These are phyloP conservation scores for Sporothrix schenckii DNA, from an alignment of 2,329 filamentous ascomycete genomes.

Conservation along the genomic window DNA sequence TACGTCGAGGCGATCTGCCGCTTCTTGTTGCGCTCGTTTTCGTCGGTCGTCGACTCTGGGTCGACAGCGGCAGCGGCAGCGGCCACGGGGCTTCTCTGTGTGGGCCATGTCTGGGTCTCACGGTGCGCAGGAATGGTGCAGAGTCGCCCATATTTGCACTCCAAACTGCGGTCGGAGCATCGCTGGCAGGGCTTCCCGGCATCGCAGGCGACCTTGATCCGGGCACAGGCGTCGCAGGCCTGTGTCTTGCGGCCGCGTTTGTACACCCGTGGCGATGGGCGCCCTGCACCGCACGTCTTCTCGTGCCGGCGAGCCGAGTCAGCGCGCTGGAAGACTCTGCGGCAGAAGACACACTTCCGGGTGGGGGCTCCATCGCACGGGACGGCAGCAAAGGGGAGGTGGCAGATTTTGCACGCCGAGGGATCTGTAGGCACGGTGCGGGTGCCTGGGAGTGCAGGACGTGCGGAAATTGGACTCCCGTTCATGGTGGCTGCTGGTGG, in stretches of 20 bases:
- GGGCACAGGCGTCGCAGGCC: neutral
- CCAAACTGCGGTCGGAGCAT: neutral
- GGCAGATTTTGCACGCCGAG: neutral
- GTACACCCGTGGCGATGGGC: neutral
- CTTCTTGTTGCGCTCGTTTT: neutral
- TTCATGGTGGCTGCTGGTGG: neutral
- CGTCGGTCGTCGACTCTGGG: neutral
- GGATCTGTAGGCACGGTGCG: neutral
- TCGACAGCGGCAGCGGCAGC: too few relatives aligned
- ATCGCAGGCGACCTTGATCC: slow-evolving; percentile 11
- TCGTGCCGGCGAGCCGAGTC: neutral
- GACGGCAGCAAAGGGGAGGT: neutral
- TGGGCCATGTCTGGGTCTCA: neutral
- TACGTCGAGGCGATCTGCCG: neutral
- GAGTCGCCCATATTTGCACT: neutral
- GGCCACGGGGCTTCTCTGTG: too few relatives aligned
- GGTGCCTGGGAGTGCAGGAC: neutral
- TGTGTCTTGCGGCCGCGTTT: neutral
- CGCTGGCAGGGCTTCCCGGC: neutral
- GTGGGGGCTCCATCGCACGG: neutral
- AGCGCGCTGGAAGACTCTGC: neutral
- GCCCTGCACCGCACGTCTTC: neutral
- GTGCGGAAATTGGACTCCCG: neutral
- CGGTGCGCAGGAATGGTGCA: neutral
- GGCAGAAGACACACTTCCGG: neutral